Base-by-base conservation (phyloP, 257 asterid species). In the Phtheirospermum japonicum region DNA sequence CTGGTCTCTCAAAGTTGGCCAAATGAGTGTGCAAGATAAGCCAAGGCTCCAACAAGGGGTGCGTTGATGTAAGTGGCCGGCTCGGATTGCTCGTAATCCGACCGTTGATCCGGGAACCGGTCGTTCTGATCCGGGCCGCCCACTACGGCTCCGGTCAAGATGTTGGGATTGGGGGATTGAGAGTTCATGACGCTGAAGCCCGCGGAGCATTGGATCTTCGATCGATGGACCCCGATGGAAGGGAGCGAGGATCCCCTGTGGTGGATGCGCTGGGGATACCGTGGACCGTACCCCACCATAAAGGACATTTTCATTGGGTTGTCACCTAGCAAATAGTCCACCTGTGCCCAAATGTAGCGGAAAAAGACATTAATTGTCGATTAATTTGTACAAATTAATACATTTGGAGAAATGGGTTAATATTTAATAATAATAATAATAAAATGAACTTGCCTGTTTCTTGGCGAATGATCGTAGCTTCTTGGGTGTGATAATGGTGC, bases 161-260 rank as follows among this genome's bases (percentile, higher is more conserved):
- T 53, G 52, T 93, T 93, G 2, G 97, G 97, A 62, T 93, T 89
- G 0, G 99, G 96, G 10, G 87, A 64, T 20, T 73, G 77, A 1
- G 96, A 84, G 18, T 63, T 81, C 81, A 77, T 74, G 64, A 83
- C 61, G 8, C 68, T 67, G 84, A 85, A 93, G 7, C 99, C 99
- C 0, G 76, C 45, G 1, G 85, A 69, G 76, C 99, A 93, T 59
- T 71, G 90, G 71, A 93, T 87, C 76, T 85, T 93, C 4, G 83
- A 71, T 2, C 95, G 96, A 66, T 87, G 96, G 6, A 63, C 51
- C 0, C 71, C n/a, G 0, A 77, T 32, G 2, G 92, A 89, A 0
- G 99, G 97, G 18, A 93, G 85, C 2, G 99, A 93, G 9, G 99
- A 89, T 51, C 99, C 99, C 73, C 96, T 74, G 72, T 93, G 97